Percentiles rank a stretch among this genome's conserved stretches.
Evolutionary conservation across 192 early-diverging fungal species (phyloP).

Genomic region (Coemansia sp.): DNA sequence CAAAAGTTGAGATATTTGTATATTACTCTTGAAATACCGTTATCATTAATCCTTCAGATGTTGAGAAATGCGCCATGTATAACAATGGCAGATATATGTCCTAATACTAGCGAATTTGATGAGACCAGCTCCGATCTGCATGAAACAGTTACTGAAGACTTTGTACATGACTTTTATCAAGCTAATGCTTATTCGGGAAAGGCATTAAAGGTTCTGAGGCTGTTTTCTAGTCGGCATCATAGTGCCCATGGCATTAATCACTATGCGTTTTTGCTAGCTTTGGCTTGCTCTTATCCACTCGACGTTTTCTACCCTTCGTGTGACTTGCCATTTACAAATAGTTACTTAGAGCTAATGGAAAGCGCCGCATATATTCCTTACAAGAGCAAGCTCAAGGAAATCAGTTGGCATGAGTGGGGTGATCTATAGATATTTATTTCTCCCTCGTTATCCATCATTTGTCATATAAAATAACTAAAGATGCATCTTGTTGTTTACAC

Average conservation of each 20-base stretch:
- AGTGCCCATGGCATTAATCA: not conserved
- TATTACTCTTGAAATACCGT: not conserved
- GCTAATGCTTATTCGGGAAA: not conserved
- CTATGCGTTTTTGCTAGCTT: not conserved
- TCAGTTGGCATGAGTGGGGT: not conserved
- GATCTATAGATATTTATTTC: not conserved
- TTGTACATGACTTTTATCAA: not conserved
- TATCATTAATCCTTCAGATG: not conserved
- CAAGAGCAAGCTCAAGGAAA: not conserved
- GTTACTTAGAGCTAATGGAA: not conserved
- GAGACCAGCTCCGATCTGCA: not conserved
- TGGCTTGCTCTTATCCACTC: not conserved
- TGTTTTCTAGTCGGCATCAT: not conserved
- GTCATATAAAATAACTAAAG: not conserved
- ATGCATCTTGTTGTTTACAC: not conserved
- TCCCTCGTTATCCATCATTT: not conserved
- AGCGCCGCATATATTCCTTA: not conserved
- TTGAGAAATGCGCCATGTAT: not conserved
- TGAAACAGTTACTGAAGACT: not conserved
- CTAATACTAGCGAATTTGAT: not conserved
- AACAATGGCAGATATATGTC: not conserved
- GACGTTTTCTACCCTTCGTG: not conserved
- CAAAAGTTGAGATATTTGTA: not conserved
- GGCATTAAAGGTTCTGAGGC: not conserved
- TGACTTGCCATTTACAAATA: not conserved